phyloP scores from a whole-genome alignment of 192 early-diverging fungal genomes.

The Coemansia sp. region DNA sequence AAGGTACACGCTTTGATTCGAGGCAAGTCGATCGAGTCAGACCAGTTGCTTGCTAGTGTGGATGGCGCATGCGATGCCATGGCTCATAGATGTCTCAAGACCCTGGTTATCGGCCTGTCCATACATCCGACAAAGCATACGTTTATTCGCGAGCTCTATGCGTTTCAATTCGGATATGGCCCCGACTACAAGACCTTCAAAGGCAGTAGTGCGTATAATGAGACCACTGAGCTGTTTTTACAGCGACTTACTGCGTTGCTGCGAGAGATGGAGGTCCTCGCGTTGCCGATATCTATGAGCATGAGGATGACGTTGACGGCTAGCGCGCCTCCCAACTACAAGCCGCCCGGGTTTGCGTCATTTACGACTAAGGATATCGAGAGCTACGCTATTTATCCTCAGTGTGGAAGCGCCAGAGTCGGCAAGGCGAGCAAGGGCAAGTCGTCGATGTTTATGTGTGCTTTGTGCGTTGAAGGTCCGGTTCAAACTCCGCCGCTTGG shows the following conservation, averaged over 20 bases:
- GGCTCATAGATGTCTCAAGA: constrained; percentile 12
- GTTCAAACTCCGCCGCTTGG: constrained; percentile 37
- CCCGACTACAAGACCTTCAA: not conserved
- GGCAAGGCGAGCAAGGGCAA: constrained; percentile 15
- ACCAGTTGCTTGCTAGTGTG: constrained; percentile 29
- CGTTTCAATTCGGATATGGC: constrained; percentile 29
- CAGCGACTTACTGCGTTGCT: constrained; percentile 23
- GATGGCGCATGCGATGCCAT: constrained; percentile 31
- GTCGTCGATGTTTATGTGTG: constrained; percentile 27
- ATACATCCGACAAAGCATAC: constrained; percentile 15
- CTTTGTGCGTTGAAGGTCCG: constrained; percentile 38
- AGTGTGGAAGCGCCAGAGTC: constrained; percentile 39
- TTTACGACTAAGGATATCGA: not conserved
- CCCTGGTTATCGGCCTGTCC: constrained; percentile 37
- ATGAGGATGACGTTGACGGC: constrained; percentile 18
- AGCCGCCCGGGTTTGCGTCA: constrained; percentile 24
- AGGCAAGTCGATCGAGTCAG: constrained; percentile 34
- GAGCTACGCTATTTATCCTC: constrained; percentile 29
- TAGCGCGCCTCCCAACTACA: constrained; percentile 16
- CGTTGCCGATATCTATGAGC: constrained; percentile 20
- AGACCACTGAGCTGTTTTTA: constrained; percentile 16
- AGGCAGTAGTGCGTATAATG: not conserved
- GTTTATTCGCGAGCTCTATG: constrained; percentile 48
- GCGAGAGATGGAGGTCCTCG: constrained; percentile 38
- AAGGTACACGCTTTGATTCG: constrained; percentile 15